Conservation (phyloP, 2,329 filamentous ascomycete species). For the Xylaria sp. region DNA sequence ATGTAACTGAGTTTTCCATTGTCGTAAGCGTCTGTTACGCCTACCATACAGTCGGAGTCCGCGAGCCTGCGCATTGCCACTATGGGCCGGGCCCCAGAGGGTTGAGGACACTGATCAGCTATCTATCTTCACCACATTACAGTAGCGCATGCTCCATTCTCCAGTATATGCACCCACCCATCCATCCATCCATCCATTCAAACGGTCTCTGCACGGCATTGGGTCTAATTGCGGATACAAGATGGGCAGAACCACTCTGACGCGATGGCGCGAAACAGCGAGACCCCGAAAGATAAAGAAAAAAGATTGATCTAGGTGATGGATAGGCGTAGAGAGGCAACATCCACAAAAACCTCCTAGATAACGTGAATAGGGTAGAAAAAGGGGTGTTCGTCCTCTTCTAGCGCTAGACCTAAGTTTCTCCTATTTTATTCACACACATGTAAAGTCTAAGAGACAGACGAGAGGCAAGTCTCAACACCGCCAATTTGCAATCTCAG, state of each 20-base stretch:
- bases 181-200: conserved; percentile 12
- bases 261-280: conserved; percentile 12
- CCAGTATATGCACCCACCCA: background rate
- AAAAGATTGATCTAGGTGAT: conserved; percentile 5
- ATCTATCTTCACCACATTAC: background rate
- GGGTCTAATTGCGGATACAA: conserved; percentile 15
- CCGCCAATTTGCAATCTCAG: conserved; percentile 17
- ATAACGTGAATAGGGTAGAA: conserved; percentile 12
- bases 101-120: conserved; percentile 27
- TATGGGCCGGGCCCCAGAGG: conserved; percentile 26
- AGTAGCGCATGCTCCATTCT: background rate
- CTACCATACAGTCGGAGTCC: conserved; percentile 18
- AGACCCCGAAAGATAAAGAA: background rate
- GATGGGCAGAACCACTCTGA: conserved; percentile 10
- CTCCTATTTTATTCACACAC: background rate
- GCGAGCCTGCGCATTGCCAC: conserved; percentile 23
- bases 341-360: background rate
- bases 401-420: background rate
- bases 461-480: background rate
- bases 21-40: background rate
- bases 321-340: conserved; percentile 5
- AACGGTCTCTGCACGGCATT: background rate
- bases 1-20: background rate
- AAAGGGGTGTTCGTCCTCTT: background rate
- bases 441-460: background rate